Evolutionary conservation across 805 yeast species (phyloP).

Genomic region (Saccharomycodes ludwigii): DNA sequence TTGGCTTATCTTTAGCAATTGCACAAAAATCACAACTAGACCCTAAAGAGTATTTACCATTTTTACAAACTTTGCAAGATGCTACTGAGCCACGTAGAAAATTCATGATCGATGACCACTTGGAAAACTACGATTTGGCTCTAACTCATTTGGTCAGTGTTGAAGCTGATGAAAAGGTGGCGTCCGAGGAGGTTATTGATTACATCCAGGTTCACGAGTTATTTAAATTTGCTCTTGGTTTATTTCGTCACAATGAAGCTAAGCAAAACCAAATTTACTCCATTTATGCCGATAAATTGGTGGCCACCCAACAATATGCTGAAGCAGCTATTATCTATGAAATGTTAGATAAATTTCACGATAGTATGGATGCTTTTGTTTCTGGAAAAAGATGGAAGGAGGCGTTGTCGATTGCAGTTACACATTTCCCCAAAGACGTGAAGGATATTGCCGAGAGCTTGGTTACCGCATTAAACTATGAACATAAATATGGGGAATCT

Average conservation of each 20-base stretch:
- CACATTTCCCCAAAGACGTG: constrained; percentile 27
- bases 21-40: constrained; percentile 97
- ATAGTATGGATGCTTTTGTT: constrained; percentile 61
- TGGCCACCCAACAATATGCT: constrained; percentile 40
- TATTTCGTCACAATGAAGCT: constrained; percentile 44
- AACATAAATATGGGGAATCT: constrained; percentile 66
- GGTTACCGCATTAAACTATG: constrained; percentile 47
- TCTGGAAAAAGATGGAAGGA: constrained; percentile 74
- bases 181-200: constrained; percentile 46
- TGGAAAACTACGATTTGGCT: constrained; percentile 60
- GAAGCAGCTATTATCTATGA: constrained; percentile 79
- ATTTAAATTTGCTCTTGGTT: constrained; percentile 52
- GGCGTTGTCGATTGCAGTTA: constrained; percentile 52
- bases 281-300: constrained; percentile 51
- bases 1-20: constrained; percentile 63
- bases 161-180: constrained; percentile 20
- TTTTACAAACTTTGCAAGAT: constrained; percentile 65
- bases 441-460: constrained; percentile 44
- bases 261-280: constrained; percentile 44
- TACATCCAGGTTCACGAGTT: constrained; percentile 61
- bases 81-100: constrained; percentile 54
- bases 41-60: constrained; percentile 93
- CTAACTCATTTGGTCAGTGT: constrained; percentile 48
- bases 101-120: constrained; percentile 68
- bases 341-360: constrained; percentile 38